Evolutionary conservation across 1,284 basidiomycete genomes (phyloP).

Genomic region (Marasmius fiardii): DNA sequence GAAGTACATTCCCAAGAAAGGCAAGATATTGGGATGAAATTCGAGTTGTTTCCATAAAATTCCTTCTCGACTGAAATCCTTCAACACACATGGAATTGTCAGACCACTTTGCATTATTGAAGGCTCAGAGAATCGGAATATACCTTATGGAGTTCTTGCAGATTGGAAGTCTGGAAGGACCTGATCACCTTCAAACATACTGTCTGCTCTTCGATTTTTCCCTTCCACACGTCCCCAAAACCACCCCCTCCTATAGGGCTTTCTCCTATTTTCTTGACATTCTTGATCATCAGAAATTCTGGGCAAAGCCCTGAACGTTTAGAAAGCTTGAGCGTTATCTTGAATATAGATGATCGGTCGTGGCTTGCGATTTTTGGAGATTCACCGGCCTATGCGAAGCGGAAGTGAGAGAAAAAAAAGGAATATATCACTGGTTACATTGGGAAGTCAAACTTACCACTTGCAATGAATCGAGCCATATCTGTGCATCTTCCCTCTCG

Average conservation of each 20-base stretch:
- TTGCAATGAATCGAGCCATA: background rate
- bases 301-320: background rate
- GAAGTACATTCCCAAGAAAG: background rate
- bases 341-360: background rate
- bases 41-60: background rate
- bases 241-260: constrained; percentile 1
- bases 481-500: background rate
- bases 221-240: constrained; percentile 2
- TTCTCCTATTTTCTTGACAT: background rate
- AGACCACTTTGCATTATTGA: too few relatives aligned
- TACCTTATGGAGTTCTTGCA: background rate
- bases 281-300: background rate
- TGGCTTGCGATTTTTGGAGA: background rate
- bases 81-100: too few relatives aligned
- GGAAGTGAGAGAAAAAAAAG: too few relatives aligned
- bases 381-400: background rate
- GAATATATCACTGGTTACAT: too few relatives aligned
- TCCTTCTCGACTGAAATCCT: background rate
- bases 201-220: background rate
- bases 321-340: background rate
- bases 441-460: background rate
- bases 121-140: too few relatives aligned
- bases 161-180: background rate
- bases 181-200: background rate
- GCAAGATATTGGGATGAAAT: background rate